Conservation (phyloP, 2,329 filamentous ascomycete genomes). For the Aspergillus alliaceus region DNA sequence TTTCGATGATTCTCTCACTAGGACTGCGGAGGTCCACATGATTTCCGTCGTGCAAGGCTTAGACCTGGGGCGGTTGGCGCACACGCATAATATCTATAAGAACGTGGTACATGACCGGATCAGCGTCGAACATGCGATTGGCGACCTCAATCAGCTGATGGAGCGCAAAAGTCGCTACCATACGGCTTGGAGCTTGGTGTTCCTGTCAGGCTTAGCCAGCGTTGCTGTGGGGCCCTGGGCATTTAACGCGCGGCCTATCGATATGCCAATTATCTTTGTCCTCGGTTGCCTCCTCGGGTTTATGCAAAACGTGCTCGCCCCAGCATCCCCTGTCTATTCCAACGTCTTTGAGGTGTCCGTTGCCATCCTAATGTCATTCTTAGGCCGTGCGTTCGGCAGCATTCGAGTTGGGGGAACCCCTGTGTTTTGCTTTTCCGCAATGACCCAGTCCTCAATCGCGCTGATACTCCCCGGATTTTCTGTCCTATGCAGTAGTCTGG, state of each 20-base stretch:
- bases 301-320: conserved; percentile 71
- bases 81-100: conserved; percentile 46
- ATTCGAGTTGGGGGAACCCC: conserved; percentile 44
- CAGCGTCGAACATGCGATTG: conserved; percentile 40
- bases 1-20: conserved; percentile 59
- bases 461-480: conserved; percentile 68
- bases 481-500: conserved; percentile 59
- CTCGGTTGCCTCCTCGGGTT: conserved; percentile 71
- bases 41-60: conserved; percentile 41
- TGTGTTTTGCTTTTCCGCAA: conserved; percentile 64
- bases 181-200: conserved; percentile 52
- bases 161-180: conserved; percentile 56
- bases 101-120: conserved; percentile 45
- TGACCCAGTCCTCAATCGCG: conserved; percentile 56
- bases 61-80: conserved; percentile 42
- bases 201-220: conserved; percentile 72
- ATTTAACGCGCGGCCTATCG: conserved; percentile 69
- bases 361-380: conserved; percentile 64
- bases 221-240: conserved; percentile 75
- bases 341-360: conserved; percentile 46
- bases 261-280: conserved; percentile 53
- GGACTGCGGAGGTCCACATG: conserved; percentile 46
- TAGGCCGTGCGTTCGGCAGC: conserved; percentile 66
- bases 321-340: conserved; percentile 65
- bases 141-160: conserved; percentile 53